Base-by-base conservation (phyloP, 176 grass and related monocot genomes). In the Coix lacrymajobi region DNA sequence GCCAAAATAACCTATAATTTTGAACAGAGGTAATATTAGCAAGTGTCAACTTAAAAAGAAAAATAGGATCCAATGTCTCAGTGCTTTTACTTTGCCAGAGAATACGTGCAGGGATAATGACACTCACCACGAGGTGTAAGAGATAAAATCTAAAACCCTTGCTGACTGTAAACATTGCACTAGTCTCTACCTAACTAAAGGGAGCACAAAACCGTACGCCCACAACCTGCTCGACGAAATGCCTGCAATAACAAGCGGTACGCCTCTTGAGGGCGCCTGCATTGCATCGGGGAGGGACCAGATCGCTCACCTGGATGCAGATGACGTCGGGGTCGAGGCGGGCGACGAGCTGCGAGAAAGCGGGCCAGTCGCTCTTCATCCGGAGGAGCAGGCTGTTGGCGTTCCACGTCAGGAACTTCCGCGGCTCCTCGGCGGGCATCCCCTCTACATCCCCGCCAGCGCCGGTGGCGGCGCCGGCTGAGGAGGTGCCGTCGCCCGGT, bases 321-420 rank as follows among this genome's bases (percentile, higher is more conserved):
- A 98, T 95, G 82, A 90, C 75, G 56, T 98, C 91, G 54, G 96
- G 92, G 61, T 95, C 90, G 63, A 98, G 33, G 67, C 75, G 84
- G 61, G 82, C 20, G 75, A 95, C 87, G 87, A 98, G 87, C 77
- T 86, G 61, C 2, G 85, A 92, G 88, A 98, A 92, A 46, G 88
- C 76, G 34, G 91, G n/a, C 92, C 90, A 98, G 90, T 93, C 87
- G 92, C 84, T 91, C 87, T 95, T 98, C 58, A 91, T 90, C 39
- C 96, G 90, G 72, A 98, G 92, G 66, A 95, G 96, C 51, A 98
- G 85, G 72, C 92, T 95, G 89, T 95, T 98, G 71, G 92, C 92
- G 71, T 98, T 98, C 92, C 96, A 98, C 2, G 96, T 95, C 28
- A 98, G 66, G 78, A 95, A 93, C 76, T 73, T 95, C 9, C 86